Base-by-base conservation (phyloP, 2,329 filamentous ascomycete genomes). In the Amauroascus niger region DNA sequence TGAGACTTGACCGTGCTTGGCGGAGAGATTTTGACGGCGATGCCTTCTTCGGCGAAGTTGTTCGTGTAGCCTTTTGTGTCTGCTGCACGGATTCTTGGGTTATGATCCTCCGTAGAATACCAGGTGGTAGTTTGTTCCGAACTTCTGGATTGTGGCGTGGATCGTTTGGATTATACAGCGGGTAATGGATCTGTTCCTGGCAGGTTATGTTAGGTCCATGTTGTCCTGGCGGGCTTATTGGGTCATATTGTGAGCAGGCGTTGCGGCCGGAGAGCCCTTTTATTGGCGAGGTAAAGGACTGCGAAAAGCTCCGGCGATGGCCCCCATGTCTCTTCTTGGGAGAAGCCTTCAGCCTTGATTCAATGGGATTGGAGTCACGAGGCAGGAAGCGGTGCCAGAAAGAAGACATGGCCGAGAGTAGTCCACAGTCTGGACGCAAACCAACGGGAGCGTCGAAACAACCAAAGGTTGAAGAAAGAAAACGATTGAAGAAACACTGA, bases 101-200 rank as follows among this genome's bases (percentile, higher is more conserved):
- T 45, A n/a, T 9, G 24, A 14, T 24, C 9, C 11, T 55, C 49
- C 13, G 61, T 59, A 9, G 50, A 48, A 6, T 49, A 52, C 26
- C 57, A 57, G 2, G 55, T 11, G 6, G 39, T 32, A 35, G 26
- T 14, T 28, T 43, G 44, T 22, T 56, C 58, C 61, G 30, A 52
- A 30, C 14, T 49, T 48, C 11, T 48, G 68, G 63, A 24, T 69
- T 69, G 47, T 70, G 69, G 26, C 64, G 60, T 54, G 67, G 66
- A 47, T 71, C 62, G n/a, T 54, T 57, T 28, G 67, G 65, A 46
- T 69, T 61, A 50, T 65, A 71, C 13, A 70, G 33, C 1, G 68
- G 67, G 55, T 70, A 71, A 55, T 69, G 64, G 7, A 54, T 52
- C 30, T 57, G 64, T 57, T 71, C 68, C 44, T 65, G 57, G 46